Conservation (phyloP, 2,329 filamentous ascomycete genomes). For the Byssochlamys sp. region DNA sequence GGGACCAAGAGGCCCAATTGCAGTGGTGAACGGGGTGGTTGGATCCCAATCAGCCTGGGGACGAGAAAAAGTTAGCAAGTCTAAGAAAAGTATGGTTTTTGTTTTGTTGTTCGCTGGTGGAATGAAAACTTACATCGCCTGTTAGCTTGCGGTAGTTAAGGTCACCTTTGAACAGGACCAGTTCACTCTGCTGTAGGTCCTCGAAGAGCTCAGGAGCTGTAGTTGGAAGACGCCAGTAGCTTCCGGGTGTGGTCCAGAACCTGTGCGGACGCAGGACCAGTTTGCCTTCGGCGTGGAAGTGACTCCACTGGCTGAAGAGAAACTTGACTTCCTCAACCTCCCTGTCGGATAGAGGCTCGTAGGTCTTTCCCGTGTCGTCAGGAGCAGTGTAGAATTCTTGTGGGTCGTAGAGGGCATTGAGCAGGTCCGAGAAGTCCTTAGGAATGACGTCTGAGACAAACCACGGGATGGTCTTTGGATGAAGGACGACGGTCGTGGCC, state of each 20-base stretch:
- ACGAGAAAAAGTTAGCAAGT: conserved; percentile 29
- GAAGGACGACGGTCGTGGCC: conserved; percentile 76
- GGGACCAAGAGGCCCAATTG: conserved; percentile 75
- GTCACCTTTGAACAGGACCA: conserved; percentile 95
- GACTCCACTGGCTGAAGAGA: conserved; percentile 72
- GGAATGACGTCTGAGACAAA: conserved; percentile 94
- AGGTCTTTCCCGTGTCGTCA: conserved; percentile 51
- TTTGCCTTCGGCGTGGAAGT: conserved; percentile 71
- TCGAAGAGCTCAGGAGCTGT: conserved; percentile 58
- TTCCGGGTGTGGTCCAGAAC: conserved; percentile 84
- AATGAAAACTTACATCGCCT: conserved; percentile 58
- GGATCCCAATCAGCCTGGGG: conserved; percentile 70
- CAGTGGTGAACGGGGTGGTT: conserved; percentile 73
- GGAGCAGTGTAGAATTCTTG: conserved; percentile 69
- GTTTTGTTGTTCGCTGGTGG: conserved; percentile 1
- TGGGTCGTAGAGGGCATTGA: conserved; percentile 69
- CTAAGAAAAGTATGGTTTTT: conserved; percentile 4
- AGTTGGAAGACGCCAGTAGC: conserved; percentile 76
- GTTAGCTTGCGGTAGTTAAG: conserved; percentile 91
- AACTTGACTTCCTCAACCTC: conserved; percentile 62
- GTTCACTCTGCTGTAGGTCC: conserved; percentile 71
- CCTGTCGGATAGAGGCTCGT: conserved; percentile 54
- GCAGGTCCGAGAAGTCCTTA: conserved; percentile 70
- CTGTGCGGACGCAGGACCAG: conserved; percentile 71
- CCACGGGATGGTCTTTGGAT: conserved; percentile 93